Evolutionary conservation across 306 rosid genomes (phyloP).

Genomic region (Rosa rugosa): DNA sequence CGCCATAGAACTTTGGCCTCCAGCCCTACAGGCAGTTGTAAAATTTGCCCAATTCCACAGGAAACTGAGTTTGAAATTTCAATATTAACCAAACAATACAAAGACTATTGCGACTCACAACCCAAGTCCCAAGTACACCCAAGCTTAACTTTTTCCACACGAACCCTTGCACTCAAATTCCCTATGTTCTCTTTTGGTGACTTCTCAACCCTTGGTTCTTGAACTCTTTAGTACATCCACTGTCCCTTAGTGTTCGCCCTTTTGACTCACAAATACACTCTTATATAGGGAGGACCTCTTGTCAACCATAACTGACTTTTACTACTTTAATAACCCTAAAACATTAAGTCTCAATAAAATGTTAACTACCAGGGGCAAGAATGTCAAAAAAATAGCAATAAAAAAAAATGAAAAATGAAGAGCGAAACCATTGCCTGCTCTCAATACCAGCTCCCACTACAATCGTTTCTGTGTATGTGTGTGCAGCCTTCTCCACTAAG

Average conservation of each 20-base stretch:
- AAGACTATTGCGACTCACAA: not conserved
- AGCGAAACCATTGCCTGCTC: too few species aligned
- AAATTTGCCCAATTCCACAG: not conserved
- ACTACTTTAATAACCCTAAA: too few species aligned
- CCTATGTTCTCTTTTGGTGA: not conserved
- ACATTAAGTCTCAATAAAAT: too few species aligned
- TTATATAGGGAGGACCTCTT: too few species aligned
- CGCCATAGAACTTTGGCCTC: not conserved
- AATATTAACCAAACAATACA: not conserved
- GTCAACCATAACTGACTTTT: not conserved
- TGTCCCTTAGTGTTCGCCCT: not conserved
- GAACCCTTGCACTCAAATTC: constrained; percentile 3
- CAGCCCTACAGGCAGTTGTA: not conserved
- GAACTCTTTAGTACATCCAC: not conserved
- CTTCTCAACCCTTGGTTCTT: constrained; percentile 1
- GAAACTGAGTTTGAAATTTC: not conserved
- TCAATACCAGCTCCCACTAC: too few species aligned
- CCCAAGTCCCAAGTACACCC: not conserved
- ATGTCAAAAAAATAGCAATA: too few species aligned
- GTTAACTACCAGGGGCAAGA: not conserved
- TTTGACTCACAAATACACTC: not conserved
- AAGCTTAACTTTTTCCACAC: not conserved
- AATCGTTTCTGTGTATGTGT: too few species aligned
- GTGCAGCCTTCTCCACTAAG: too few species aligned
- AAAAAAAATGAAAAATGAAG: too few species aligned